Evolutionary conservation across 1,284 basidiomycete genomes (phyloP).

Genomic region (Ganoderma lucidum): DNA sequence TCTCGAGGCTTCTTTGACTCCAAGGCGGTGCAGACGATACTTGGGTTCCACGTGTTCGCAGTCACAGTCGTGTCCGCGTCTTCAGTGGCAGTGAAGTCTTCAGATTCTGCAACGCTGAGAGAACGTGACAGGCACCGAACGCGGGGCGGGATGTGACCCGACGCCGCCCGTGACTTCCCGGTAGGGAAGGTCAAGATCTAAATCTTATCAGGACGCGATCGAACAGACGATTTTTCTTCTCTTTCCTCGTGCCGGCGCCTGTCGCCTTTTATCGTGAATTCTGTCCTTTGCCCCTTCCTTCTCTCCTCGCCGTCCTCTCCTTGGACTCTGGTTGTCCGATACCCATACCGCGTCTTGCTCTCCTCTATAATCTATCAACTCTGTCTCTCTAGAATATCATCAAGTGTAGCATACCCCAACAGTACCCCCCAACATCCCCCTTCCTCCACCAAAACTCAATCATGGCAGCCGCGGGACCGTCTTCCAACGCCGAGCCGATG

Average conservation of each 20-base stretch:
- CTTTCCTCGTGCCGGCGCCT: not conserved
- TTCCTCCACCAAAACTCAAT: conserved; percentile 17
- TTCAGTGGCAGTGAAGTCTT: too few species aligned
- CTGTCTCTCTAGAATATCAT: conserved; percentile 4
- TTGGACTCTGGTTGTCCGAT: not conserved
- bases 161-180: not conserved
- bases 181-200: not conserved
- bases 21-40: not conserved
- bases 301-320: not conserved
- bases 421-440: not conserved
- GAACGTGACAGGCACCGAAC: not conserved
- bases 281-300: not conserved
- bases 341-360: conserved; percentile 1
- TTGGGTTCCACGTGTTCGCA: not conserved
- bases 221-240: conserved; percentile 5
- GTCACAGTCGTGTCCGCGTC: not conserved
- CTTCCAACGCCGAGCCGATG: conserved; percentile 45
- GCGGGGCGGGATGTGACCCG: conserved; percentile 1
- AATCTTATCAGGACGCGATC: conserved; percentile 11
- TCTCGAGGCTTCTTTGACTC: not conserved
- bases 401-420: conserved; percentile 28
- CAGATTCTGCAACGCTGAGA: too few species aligned
- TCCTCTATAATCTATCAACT: not conserved
- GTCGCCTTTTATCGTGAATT: not conserved
- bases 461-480: conserved; percentile 54